These are phyloP conservation scores for Scleroderma bovista DNA, from an alignment of 768 basidiomycete species.

Conservation along the genomic window DNA sequence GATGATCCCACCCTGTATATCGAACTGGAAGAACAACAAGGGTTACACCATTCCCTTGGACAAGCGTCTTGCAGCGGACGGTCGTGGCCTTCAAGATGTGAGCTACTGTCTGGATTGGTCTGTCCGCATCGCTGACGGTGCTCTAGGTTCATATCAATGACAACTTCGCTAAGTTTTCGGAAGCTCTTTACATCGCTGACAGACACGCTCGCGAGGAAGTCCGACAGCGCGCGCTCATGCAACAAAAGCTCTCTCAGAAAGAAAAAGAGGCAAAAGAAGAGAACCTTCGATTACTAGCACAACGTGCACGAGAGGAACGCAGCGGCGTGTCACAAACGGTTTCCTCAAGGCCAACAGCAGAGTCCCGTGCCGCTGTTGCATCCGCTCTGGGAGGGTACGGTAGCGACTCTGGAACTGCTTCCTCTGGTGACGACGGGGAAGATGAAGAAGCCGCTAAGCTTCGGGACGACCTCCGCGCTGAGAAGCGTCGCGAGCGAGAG, in stretches of 20 bases:
- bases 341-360: constrained; percentile 58
- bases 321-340: constrained; percentile 60
- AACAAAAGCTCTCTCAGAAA: constrained; percentile 97
- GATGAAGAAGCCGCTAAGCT: constrained; percentile 84
- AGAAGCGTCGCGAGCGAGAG: constrained; percentile 92
- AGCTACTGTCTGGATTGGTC: constrained; percentile 28
- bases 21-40: constrained; percentile 99
- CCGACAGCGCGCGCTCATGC: constrained; percentile 93
- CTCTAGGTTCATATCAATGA: constrained; percentile 93
- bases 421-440: constrained; percentile 54
- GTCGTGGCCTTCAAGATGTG: constrained; percentile 96
- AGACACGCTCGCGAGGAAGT: constrained; percentile 98
- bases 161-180: constrained; percentile 98
- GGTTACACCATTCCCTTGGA: constrained; percentile 99
- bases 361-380: constrained; percentile 65
- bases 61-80: constrained; percentile 96
- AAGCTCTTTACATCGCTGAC: constrained; percentile 92
- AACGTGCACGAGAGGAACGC: constrained; percentile 93
- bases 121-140: not conserved
- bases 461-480: constrained; percentile 84
- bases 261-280: constrained; percentile 96
- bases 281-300: constrained; percentile 87
- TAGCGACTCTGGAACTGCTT: constrained; percentile 59
- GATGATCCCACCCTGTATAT: constrained; percentile 99
- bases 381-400: constrained; percentile 83